Conservation (phyloP, 2,329 filamentous ascomycete genomes). For the Plectosphaerella sp. region DNA sequence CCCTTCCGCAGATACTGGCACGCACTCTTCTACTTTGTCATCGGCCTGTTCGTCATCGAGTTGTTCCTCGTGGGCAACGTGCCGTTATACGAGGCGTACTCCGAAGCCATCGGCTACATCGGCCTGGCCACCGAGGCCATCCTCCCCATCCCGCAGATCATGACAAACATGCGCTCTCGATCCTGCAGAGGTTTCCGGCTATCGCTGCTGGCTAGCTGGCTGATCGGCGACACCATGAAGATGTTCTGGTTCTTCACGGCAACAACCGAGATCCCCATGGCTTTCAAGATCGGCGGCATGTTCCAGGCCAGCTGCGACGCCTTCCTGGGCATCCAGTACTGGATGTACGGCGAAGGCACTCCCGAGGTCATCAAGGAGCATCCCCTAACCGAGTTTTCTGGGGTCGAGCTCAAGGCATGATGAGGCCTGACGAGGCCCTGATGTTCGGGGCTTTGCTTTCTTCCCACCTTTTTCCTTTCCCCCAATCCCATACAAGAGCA, state of each 20-base stretch:
- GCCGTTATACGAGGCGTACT: conserved; percentile 60
- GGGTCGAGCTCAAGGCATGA: not conserved
- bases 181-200: conserved; percentile 76
- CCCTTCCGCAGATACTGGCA: conserved; percentile 62
- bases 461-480: not conserved
- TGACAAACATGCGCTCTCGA: conserved; percentile 62
- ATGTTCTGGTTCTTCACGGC: conserved; percentile 81
- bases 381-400: conserved; percentile 24
- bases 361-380: conserved; percentile 31
- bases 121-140: conserved; percentile 75
- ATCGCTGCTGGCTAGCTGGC: conserved; percentile 72
- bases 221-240: conserved; percentile 79
- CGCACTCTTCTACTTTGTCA: conserved; percentile 65
- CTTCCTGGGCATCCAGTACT: conserved; percentile 71
- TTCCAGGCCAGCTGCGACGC: conserved; percentile 77
- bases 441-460: not conserved
- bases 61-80: conserved; percentile 59
- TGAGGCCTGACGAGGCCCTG: not conserved
- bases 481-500: not conserved
- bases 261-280: conserved; percentile 64
- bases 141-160: conserved; percentile 75
- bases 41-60: conserved; percentile 57
- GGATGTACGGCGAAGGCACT: conserved; percentile 58
- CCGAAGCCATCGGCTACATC: conserved; percentile 64
- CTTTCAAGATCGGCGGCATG: conserved; percentile 77